Evolutionary conservation across 2,329 filamentous ascomycete genomes (phyloP).

Genomic region (Monilinia aucupariae): DNA sequence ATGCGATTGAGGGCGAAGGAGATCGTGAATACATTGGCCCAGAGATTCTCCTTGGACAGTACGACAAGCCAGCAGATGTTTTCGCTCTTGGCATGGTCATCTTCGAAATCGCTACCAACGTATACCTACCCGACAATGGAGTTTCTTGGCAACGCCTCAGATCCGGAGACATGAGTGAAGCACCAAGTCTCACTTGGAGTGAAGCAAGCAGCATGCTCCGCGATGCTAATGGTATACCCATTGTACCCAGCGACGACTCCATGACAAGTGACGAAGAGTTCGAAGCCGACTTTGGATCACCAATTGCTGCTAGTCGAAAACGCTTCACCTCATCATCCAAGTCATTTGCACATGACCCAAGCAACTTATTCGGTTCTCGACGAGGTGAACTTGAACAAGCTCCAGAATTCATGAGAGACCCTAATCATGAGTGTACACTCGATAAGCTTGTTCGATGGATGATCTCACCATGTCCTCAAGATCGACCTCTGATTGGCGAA

Average conservation of each 20-base stretch:
- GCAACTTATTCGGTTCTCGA: constrained; percentile 38
- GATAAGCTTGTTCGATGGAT: constrained; percentile 83
- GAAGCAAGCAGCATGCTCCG: constrained; percentile 64
- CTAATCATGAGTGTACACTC: constrained; percentile 65
- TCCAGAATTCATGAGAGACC: constrained; percentile 84
- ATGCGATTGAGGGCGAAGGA: constrained; percentile 80
- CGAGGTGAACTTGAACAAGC: constrained; percentile 57
- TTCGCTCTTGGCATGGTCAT: constrained; percentile 93
- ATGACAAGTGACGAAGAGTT: constrained; percentile 39
- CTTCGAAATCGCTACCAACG: constrained; percentile 90
- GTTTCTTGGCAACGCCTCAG: constrained; percentile 84
- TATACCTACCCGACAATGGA: constrained; percentile 88
- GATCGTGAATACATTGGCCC: constrained; percentile 95
- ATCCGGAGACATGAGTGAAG: constrained; percentile 80
- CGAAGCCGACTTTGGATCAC: constrained; percentile 37
- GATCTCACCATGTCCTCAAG: constrained; percentile 68
- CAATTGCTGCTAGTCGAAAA: constrained; percentile 31
- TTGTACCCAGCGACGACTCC: constrained; percentile 38
- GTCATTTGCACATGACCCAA: constrained; percentile 34
- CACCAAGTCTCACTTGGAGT: constrained; percentile 82
- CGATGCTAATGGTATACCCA: constrained; percentile 67
- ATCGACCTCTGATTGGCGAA: constrained; percentile 69
- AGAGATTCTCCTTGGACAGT: constrained; percentile 80
- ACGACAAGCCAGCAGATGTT: constrained; percentile 86
- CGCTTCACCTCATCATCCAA: constrained; percentile 30